Percentiles rank a stretch among this genome's conserved stretches.
phyloP scores from a whole-genome alignment of 1,284 basidiomycete genomes.

The Trichosporon ovoides region DNA sequence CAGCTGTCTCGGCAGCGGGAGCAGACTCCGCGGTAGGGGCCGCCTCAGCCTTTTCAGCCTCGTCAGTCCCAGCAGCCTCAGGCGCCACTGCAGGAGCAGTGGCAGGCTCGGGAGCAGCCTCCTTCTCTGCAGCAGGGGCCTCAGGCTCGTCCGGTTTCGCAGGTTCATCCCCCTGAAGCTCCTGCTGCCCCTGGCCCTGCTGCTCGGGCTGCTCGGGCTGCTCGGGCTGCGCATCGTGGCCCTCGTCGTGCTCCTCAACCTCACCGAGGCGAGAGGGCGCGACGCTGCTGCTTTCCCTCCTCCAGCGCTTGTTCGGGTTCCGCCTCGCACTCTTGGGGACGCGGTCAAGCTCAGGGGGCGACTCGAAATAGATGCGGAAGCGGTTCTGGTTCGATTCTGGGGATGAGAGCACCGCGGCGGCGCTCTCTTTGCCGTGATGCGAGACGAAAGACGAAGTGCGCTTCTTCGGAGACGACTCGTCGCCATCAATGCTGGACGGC shows the following conservation, averaged over 20 bases:
- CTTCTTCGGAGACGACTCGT: conserved; percentile 42
- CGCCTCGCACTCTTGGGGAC: conserved; percentile 35
- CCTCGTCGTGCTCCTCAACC: conserved; percentile 44
- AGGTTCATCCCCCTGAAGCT: conserved; percentile 2
- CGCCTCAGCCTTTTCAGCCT: conserved; percentile 8
- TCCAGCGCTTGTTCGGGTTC: conserved; percentile 59
- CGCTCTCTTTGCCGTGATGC: conserved; percentile 33
- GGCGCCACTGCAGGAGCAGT: background rate
- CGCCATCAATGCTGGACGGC: conserved; percentile 39
- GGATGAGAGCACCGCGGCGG: conserved; percentile 19
- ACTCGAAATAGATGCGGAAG: conserved; percentile 50
- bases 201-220: conserved; percentile 19
- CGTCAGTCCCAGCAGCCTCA: background rate
- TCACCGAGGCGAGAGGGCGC: conserved; percentile 28
- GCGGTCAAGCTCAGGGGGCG: conserved; percentile 47
- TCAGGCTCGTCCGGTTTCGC: background rate
- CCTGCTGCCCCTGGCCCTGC: conserved; percentile 10
- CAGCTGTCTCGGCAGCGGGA: background rate
- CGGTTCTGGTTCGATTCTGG: conserved; percentile 45
- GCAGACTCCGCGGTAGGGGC: conserved; percentile 5
- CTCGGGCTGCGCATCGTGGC: conserved; percentile 42
- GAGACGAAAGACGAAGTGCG: conserved; percentile 40
- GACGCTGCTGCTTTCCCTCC: conserved; percentile 51
- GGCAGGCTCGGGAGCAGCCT: no score
- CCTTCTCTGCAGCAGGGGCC: no score